phyloP scores from a whole-genome alignment of 2,329 filamentous ascomycete genomes.

The Coniella vitis region DNA sequence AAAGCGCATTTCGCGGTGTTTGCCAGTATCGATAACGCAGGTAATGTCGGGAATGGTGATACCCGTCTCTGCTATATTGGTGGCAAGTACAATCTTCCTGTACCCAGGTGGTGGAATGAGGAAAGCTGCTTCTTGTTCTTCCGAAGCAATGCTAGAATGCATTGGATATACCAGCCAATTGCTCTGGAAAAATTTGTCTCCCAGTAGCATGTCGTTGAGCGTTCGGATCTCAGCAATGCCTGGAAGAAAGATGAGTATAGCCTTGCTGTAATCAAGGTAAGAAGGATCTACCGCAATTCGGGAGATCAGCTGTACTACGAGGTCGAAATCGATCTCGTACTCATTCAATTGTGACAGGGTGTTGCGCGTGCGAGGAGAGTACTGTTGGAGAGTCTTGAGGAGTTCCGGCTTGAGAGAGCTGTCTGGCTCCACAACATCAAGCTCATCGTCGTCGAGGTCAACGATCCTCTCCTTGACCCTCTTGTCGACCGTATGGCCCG shows the following conservation, averaged over 20 bases:
- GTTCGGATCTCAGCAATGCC: constrained; percentile 89
- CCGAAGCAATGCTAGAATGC: constrained; percentile 90
- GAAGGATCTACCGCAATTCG: constrained; percentile 64
- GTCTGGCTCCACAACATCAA: constrained; percentile 42
- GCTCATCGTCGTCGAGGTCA: constrained; percentile 52
- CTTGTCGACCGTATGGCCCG: constrained; percentile 60
- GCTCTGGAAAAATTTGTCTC: constrained; percentile 66
- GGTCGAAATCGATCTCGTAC: constrained; percentile 82
- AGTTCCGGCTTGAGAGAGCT: constrained; percentile 49
- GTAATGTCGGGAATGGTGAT: constrained; percentile 98
- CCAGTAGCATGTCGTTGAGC: constrained; percentile 76
- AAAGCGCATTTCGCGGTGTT: constrained; percentile 95
- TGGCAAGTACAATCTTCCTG: constrained; percentile 91
- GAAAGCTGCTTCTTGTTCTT: constrained; percentile 94
- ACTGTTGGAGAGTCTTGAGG: constrained; percentile 60
- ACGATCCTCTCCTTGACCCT: constrained; percentile 47
- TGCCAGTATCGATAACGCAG: constrained; percentile 92
- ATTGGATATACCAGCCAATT: constrained; percentile 84
- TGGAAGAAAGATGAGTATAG: constrained; percentile 89
- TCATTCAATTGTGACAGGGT: constrained; percentile 77
- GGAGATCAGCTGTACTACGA: constrained; percentile 73
- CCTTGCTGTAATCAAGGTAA: constrained; percentile 71
- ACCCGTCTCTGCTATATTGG: constrained; percentile 97
- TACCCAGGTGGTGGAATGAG: constrained; percentile 72
- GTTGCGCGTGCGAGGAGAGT: constrained; percentile 69